These are phyloP conservation scores for Daedaleopsis sinensis DNA, from an alignment of 768 basidiomycete genomes.

Conservation along the genomic window DNA sequence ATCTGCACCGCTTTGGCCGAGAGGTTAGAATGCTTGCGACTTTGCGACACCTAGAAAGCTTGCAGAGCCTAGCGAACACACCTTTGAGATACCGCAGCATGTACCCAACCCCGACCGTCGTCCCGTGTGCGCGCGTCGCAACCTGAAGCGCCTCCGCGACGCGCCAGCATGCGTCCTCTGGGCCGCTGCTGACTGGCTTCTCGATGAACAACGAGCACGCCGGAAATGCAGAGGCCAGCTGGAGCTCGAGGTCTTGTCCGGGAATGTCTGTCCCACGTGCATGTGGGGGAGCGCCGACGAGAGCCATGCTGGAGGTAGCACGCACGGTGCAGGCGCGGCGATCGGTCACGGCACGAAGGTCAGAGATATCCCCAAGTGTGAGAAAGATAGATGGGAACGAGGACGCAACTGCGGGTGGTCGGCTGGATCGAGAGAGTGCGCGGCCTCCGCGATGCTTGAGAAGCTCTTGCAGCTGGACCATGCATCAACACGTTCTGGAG, in stretches of 20 bases:
- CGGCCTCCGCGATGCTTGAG: constrained; percentile 11
- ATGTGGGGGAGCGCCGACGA: constrained; percentile 46
- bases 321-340: background rate
- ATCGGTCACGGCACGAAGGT: background rate
- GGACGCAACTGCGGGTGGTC: constrained; percentile 16
- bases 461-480: constrained; percentile 30
- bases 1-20: constrained; percentile 43
- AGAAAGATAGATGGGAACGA: background rate
- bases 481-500: constrained; percentile 35
- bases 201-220: constrained; percentile 47
- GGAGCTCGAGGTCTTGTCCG: constrained; percentile 44
- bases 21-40: background rate
- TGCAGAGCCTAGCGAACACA: background rate
- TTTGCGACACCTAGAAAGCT: background rate
- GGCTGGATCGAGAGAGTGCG: background rate
- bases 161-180: constrained; percentile 23
- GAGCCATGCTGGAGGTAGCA: constrained; percentile 34
- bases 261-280: constrained; percentile 44
- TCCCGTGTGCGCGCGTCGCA: background rate
- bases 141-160: constrained; percentile 14
- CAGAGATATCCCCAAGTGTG: background rate
- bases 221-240: constrained; percentile 46
- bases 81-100: constrained; percentile 48
- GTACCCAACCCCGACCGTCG: constrained; percentile 30
- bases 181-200: constrained; percentile 43